Evolutionary conservation across 2,329 filamentous ascomycete genomes (phyloP), one percentile per base, ranked within the genome.

Genomic region (Fusarium brachygibbosum): DNA sequence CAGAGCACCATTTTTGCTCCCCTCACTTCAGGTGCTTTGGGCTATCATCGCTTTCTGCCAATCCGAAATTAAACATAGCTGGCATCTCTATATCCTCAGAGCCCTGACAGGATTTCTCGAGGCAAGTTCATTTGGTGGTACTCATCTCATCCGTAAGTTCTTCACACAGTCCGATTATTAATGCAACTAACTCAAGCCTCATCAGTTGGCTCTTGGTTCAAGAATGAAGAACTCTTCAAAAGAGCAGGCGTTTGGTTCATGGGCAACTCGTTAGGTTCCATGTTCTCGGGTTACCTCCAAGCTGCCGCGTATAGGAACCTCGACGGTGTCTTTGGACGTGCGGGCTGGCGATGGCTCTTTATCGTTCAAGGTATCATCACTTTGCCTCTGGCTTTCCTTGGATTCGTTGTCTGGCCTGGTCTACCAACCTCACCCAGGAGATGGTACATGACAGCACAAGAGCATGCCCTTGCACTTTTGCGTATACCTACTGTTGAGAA

Each of bases 131-230:
- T 60, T 61, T 4, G 42, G 58, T 0, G 55, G 55, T 2, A 61
- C 55, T 0, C 55, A 61, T 23, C 58, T 61, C 0, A 61, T 60
- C 6, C 55, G 55, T 61, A 17, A 32, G 58, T 50, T 6, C 6
- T 3, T 2, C n/a, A 4, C 1, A 0, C 4, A 25, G n/a, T 1
- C 4, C 5, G 2, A 2, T 16, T 1, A 4, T 2, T 5, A 3
- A 16, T 3, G 9, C 4, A 0, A 19, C 29, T 34, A 6, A 34
- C 7, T 5, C 3, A 11, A 5, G 1, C 7, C 6, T 1, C 1
- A 1, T 0, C 0, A 60, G 54, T 61, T n/a, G 58, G 58, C 5
- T 60, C 42, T 0, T 59, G 58, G 58, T 60, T 60, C 8, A 60
- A 60, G 4, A 51, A 60, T 0, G 58, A 60, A 31, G 58, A 60